Percentiles rank a stretch among this genome's conserved stretches.
Conservation (phyloP, 2,329 filamentous ascomycete genomes). For the Orbilia javanica region DNA sequence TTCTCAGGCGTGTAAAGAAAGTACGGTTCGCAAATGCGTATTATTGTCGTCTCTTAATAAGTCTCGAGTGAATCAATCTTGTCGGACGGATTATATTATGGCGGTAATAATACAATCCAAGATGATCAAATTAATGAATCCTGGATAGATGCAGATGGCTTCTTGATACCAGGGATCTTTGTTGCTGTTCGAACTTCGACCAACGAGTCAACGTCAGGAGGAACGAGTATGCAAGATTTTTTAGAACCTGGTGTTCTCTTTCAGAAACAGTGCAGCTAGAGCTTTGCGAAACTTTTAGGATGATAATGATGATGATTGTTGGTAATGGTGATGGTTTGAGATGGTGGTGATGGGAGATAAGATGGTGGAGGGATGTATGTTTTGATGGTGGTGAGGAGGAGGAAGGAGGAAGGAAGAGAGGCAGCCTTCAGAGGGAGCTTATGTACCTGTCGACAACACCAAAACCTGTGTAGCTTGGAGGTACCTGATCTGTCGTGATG, state of each 20-base stretch:
- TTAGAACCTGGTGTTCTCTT: constrained; percentile 11
- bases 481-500: constrained; percentile 43
- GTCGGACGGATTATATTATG: constrained; percentile 59
- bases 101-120: constrained; percentile 59
- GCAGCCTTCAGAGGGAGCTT: constrained; percentile 31
- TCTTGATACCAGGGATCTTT: constrained; percentile 22
- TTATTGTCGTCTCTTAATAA: constrained; percentile 22
- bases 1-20: constrained; percentile 49
- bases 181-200: constrained; percentile 7
- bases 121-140: constrained; percentile 59
- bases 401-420: constrained; percentile 16
- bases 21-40: constrained; percentile 33
- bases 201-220: constrained; percentile 26
- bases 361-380: constrained; percentile 22
- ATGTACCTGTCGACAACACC: constrained; percentile 50
- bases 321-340: constrained; percentile 1
- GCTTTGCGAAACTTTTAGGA: constrained; percentile 20
- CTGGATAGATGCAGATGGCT: constrained; percentile 41
- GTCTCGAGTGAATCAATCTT: constrained; percentile 50
- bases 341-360: constrained; percentile 17
- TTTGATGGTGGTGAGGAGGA: constrained; percentile 21
- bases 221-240: not conserved
- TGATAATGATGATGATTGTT: constrained; percentile 1
- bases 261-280: constrained; percentile 18
- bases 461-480: constrained; percentile 30